Conservation (phyloP, 805 yeast genomes). For the Novakomyces olei region DNA sequence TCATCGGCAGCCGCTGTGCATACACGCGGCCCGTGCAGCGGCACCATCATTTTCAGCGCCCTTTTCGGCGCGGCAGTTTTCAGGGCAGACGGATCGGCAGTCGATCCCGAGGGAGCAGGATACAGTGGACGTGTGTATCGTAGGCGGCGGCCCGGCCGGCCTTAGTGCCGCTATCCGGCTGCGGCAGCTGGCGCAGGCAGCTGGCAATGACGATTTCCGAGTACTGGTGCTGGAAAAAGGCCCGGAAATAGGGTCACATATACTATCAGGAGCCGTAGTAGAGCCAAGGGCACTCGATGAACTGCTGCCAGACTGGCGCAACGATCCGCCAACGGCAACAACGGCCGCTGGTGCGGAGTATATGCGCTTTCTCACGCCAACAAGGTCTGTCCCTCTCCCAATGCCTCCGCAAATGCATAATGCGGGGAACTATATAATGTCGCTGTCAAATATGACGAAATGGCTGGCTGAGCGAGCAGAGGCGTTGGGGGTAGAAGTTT, state of each 20-base stretch:
- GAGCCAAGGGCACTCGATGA: conserved; percentile 80
- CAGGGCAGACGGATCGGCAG: not conserved
- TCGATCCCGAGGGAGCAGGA: conserved; percentile 41
- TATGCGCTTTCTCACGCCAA: conserved; percentile 44
- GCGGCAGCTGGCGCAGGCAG: conserved; percentile 58
- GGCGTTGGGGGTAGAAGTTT: conserved; percentile 79
- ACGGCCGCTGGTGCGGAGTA: conserved; percentile 58
- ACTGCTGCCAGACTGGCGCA: conserved; percentile 43
- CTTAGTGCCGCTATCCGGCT: conserved; percentile 76
- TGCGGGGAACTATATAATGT: conserved; percentile 63
- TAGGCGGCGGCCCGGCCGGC: conserved; percentile 98
- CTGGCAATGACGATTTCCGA: conserved; percentile 44
- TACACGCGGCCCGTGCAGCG: too few species aligned
- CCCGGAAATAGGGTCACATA: conserved; percentile 71
- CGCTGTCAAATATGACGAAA: conserved; percentile 59
- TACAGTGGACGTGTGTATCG: conserved; percentile 79
- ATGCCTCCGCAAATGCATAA: conserved; percentile 85
- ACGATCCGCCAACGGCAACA: conserved; percentile 21
- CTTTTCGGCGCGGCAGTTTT: too few species aligned
- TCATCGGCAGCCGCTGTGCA: too few species aligned
- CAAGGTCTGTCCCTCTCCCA: conserved; percentile 48
- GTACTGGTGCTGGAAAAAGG: conserved; percentile 85
- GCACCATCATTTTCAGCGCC: too few species aligned
- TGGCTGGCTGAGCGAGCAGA: conserved; percentile 76
- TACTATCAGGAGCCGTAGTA: conserved; percentile 77